A percentile compares a stretch with the other conserved stretches of the same genome.
Conservation (phyloP, 805 yeast species). For the Barnettozyma vustinii region DNA sequence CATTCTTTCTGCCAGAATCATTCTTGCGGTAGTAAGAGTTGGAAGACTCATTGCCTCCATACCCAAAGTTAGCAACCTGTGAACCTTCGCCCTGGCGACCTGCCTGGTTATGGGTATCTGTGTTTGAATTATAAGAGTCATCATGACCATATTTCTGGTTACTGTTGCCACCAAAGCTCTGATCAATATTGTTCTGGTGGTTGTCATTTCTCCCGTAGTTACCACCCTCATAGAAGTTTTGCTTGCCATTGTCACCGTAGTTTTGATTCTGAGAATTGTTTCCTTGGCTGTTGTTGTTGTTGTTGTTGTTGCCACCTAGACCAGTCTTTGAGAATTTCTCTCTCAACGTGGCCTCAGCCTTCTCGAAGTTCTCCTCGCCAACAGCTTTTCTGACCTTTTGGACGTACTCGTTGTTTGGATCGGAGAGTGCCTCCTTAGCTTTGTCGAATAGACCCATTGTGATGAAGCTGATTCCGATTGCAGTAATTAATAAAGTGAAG, state of each 20-base stretch:
- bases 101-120: not conserved
- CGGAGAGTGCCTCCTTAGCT: slow-evolving; percentile 29
- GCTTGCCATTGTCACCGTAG: not conserved
- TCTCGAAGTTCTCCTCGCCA: slow-evolving; percentile 23
- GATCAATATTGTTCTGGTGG: no score
- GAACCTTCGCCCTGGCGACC: not conserved
- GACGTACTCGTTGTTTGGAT: slow-evolving; percentile 18
- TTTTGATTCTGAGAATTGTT: not conserved
- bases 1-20: not conserved
- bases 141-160: not conserved
- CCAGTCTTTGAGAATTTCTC: not conserved
- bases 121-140: not conserved
- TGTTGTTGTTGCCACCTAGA: not conserved
- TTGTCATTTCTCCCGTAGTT: not conserved
- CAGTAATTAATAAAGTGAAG: no score
- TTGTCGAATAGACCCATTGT: slow-evolving; percentile 41
- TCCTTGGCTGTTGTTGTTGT: not conserved
- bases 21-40: not conserved
- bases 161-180: no score
- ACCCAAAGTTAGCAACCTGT: not conserved
- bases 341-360: not conserved
- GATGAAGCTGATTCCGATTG: not conserved
- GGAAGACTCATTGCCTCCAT: not conserved
- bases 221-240: not conserved
- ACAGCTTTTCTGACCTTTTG: slow-evolving; percentile 19